Percentiles rank a stretch among this genome's conserved stretches.
Conservation (phyloP, 2,329 filamentous ascomycete species). For the Bisporella sp. region DNA sequence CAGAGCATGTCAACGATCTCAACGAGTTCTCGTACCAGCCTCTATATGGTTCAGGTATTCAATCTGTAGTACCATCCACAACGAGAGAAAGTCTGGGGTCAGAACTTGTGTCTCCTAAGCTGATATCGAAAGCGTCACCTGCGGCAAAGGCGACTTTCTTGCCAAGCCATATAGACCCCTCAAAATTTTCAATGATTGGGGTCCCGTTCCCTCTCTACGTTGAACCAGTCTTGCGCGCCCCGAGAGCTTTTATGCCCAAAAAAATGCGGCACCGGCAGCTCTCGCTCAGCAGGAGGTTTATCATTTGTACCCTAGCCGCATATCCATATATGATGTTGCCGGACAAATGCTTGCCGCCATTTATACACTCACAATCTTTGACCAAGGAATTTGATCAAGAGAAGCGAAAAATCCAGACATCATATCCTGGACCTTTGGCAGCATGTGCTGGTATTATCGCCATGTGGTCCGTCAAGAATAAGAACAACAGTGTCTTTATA, state of each 20-base stretch:
- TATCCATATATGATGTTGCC: constrained; percentile 16
- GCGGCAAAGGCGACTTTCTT: not conserved
- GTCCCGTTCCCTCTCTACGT: not conserved
- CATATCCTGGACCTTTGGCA: constrained; percentile 2
- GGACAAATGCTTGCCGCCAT: constrained; percentile 7
- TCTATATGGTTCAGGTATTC: too few relatives aligned
- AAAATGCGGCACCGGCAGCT: not conserved
- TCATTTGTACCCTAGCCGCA: constrained; percentile 10
- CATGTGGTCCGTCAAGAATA: constrained; percentile 10
- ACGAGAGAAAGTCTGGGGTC: too few relatives aligned
- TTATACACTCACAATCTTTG: constrained; percentile 11
- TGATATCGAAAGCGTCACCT: not conserved
- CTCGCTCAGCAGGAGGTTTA: constrained; percentile 10
- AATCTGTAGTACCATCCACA: too few relatives aligned
- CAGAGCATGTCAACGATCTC: too few relatives aligned
- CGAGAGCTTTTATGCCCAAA: constrained; percentile 8
- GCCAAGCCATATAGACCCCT: too few relatives aligned
- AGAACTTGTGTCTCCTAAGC: too few relatives aligned
- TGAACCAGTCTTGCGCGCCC: not conserved
- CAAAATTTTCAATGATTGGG: not conserved
- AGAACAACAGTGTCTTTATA: constrained; percentile 10
- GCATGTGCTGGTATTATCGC: constrained; percentile 9
- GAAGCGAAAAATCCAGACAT: too few relatives aligned
- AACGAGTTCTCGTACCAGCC: too few relatives aligned
- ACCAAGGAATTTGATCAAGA: not conserved